These are phyloP conservation scores for Dichotomocladium elegans DNA, from an alignment of 371 early-diverging fungal species.

Conservation along the genomic window DNA sequence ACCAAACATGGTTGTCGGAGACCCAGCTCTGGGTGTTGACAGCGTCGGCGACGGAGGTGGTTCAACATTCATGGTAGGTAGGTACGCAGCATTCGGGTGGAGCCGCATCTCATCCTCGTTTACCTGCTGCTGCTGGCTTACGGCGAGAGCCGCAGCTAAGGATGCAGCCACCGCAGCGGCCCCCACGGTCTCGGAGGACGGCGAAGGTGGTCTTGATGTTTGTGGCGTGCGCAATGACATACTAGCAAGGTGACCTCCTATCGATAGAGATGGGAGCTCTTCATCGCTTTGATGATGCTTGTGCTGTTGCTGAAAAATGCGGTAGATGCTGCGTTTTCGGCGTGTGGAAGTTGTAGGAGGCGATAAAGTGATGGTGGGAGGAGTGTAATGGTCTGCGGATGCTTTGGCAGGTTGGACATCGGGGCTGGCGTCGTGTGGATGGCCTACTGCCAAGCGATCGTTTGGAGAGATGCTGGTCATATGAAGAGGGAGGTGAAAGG, in stretches of 20 bases:
- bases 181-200: conserved; percentile 9
- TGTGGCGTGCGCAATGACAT: conserved; percentile 6
- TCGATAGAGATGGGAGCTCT: neutral
- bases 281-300: neutral
- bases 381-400: no score
- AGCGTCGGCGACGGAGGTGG: conserved; percentile 7
- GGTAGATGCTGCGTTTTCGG: conserved; percentile 16
- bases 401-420: no score
- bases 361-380: conserved; percentile 17
- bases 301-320: conserved; percentile 6
- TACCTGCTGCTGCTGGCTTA: conserved; percentile 4
- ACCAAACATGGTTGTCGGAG: conserved; percentile 15
- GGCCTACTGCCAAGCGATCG: neutral
- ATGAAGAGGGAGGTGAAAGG: neutral
- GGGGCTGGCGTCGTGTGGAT: conserved; percentile 1
- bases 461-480: conserved; percentile 4
- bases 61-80: neutral
- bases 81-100: conserved; percentile 17
- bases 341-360: conserved; percentile 11
- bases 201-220: conserved; percentile 14
- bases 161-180: conserved; percentile 18
- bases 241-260: conserved; percentile 10
- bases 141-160: conserved; percentile 14
- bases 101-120: neutral
- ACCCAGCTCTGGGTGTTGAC: conserved; percentile 6